Conservation (phyloP, 805 yeast species). For the Wickerhamomyces hampshirensis region DNA sequence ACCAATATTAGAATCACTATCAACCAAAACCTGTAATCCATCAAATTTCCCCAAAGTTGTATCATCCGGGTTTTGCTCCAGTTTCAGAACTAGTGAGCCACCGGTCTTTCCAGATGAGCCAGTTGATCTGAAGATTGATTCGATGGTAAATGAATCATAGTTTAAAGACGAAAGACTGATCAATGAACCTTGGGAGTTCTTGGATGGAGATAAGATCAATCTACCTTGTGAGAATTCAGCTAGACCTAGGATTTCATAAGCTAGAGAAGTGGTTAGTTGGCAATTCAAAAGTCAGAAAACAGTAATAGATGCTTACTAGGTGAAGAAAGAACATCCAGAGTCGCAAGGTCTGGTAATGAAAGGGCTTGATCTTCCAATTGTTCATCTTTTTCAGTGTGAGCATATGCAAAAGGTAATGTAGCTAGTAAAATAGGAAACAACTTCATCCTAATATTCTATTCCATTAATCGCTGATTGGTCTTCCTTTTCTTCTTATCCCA, state of each 20-base stretch:
- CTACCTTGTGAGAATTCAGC: conserved; percentile 48
- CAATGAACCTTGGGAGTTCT: conserved; percentile 37
- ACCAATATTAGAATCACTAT: conserved; percentile 42
- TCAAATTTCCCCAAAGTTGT: conserved; percentile 53
- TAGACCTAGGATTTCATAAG: conserved; percentile 38
- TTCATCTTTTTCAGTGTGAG: conserved; percentile 22
- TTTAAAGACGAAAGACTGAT: conserved; percentile 35
- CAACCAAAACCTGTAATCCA: conserved; percentile 61
- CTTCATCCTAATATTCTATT: no score
- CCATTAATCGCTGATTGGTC: no score
- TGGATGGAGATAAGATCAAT: conserved; percentile 43
- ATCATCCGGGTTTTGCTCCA: conserved; percentile 23
- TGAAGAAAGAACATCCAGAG: conserved; percentile 21
- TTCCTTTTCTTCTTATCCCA: no score
- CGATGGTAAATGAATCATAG: conserved; percentile 48
- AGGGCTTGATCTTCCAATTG: conserved; percentile 24
- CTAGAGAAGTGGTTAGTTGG: conserved; percentile 14
- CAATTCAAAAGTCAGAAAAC: neutral
- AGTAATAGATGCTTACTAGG: conserved; percentile 17
- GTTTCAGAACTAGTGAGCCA: conserved; percentile 50
- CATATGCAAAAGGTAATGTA: neutral
- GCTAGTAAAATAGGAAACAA: neutral
- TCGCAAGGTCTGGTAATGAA: conserved; percentile 36
- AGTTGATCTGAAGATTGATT: conserved; percentile 56
- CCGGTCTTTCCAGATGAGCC: conserved; percentile 44